Base-by-base conservation (phyloP, 2,329 filamentous ascomycete genomes). In the Chrysoporthe puriensis region DNA sequence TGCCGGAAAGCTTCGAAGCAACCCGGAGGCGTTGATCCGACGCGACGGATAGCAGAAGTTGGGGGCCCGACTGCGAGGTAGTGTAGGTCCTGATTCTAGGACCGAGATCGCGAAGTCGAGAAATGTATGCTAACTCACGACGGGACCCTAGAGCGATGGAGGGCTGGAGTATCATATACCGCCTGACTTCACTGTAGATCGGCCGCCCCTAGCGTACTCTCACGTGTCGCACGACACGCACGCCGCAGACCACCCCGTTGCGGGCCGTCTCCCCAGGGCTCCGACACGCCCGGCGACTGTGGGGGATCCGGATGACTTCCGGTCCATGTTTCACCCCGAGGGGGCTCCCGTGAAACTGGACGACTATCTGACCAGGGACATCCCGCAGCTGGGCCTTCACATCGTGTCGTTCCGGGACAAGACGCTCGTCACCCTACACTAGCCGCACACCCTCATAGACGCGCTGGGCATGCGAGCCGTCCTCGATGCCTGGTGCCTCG, bases 111-210 rank as follows among this genome's bases (percentile, higher is more conserved):
- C 26, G 26, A 26, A 26, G 26, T 26, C 26, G 26, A 26, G 26
- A 26, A 26, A 26, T 26, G 26, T 26, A 26, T 26, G 26, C 26
- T 26, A 26, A 26, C 26, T 26, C 26, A 26, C 26, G 26, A 26
- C 26, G 26, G 26, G 26, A 26, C 26, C 26, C 26, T 26, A 26
- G 73, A 63, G 65, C 18, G 64, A 70, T 36, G 73, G 71, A n/a
- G 73, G 73, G 61, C 74, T 83, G 2, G 80, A 82, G 69, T 79
- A 81, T 64, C 81, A 82, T 62, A 74, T 83, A 48, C 81, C 81
- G 1, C 42, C 62, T 0, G 70, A 69, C 11, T 83, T 78, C 68
- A 76, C 73, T 6, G 65, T 72, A 8, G 71, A 76, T 1, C 75
- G 80, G 3, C 79, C 78, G 1, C 74, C 76, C 0, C 72, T 82